A percentile compares a stretch with the other conserved stretches of the same genome.
phyloP scores from a whole-genome alignment of 1,139 yeast species.

The Candida pseudoviswanathii region DNA sequence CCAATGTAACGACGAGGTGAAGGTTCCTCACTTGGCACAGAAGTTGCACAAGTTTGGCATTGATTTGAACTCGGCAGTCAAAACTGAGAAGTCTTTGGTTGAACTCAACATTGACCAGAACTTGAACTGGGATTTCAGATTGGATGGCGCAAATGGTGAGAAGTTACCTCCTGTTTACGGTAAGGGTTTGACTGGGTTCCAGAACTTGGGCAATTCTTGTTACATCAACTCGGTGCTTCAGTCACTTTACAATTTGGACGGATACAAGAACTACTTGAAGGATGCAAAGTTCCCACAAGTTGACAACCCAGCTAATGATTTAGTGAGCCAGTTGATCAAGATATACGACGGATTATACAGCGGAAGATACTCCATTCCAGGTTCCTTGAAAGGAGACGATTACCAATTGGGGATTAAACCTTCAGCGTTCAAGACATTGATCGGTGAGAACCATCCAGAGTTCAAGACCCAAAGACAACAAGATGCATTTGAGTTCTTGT shows the following conservation, averaged over 20 bases:
- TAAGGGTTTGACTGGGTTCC: conserved; percentile 72
- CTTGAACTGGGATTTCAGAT: conserved; percentile 86
- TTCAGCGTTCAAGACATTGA: conserved; percentile 66
- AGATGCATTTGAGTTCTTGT: conserved; percentile 89
- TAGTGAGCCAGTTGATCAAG: conserved; percentile 73
- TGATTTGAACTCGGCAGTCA: conserved; percentile 54
- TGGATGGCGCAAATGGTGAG: conserved; percentile 74
- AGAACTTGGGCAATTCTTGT: conserved; percentile 91
- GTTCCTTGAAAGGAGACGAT: conserved; percentile 44
- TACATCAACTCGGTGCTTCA: conserved; percentile 84
- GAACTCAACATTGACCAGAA: conserved; percentile 93
- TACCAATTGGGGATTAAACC: conserved; percentile 83
- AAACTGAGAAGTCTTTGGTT: conserved; percentile 83
- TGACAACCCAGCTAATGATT: conserved; percentile 62
- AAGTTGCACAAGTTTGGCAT: conserved; percentile 67
- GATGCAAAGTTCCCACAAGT: conserved; percentile 27
- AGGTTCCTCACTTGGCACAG: conserved; percentile 59
- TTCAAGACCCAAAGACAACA: conserved; percentile 89
- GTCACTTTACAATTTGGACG: conserved; percentile 45
- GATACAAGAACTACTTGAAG: conserved; percentile 42
- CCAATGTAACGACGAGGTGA: conserved; percentile 83
- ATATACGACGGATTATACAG: conserved; percentile 77
- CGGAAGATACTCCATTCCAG: conserved; percentile 69
- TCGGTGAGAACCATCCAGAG: conserved; percentile 80
- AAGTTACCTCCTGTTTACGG: conserved; percentile 68